Conservation (phyloP, 2,329 filamentous ascomycete genomes). For the Cordyceps militaris region DNA sequence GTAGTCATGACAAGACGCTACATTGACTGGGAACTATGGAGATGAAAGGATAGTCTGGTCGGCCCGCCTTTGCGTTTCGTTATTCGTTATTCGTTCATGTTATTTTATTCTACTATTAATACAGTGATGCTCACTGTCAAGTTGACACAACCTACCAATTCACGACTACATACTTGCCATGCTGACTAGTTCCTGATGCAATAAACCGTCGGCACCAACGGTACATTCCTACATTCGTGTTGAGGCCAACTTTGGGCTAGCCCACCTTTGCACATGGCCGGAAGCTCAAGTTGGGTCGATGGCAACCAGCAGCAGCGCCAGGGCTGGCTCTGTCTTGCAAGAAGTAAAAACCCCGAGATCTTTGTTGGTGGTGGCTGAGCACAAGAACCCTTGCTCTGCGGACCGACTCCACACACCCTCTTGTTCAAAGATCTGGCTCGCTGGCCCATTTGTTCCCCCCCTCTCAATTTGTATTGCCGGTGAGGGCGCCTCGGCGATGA, state of each 20-base stretch:
- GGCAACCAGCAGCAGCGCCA: neutral
- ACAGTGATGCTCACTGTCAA: no score
- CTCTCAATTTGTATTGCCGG: slow-evolving; percentile 3
- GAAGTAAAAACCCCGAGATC: slow-evolving; percentile 1
- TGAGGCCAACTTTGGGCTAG: neutral
- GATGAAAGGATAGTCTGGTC: no score
- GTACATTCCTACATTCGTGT: neutral
- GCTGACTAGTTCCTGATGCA: no score
- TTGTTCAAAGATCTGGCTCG: slow-evolving; percentile 4
- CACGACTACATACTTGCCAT: no score
- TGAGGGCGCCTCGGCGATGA: slow-evolving; percentile 9
- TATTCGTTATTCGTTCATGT: no score
- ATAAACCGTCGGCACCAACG: neutral
- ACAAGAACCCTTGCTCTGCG: neutral
- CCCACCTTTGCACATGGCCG: neutral
- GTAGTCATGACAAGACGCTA: no score
- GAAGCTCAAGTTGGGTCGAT: neutral
- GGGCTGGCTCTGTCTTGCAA: neutral
- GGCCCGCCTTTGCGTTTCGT: no score
- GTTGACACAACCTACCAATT: no score
- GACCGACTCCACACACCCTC: neutral
- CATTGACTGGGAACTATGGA: no score
- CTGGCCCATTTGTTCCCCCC: neutral
- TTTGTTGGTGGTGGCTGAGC: slow-evolving; percentile 12
- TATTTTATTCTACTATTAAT: no score